A percentile compares a stretch with the other conserved stretches of the same genome.
These are phyloP conservation scores for Dothideomycetes sp. DNA, from an alignment of 2,329 filamentous ascomycete species.

Conservation along the genomic window DNA sequence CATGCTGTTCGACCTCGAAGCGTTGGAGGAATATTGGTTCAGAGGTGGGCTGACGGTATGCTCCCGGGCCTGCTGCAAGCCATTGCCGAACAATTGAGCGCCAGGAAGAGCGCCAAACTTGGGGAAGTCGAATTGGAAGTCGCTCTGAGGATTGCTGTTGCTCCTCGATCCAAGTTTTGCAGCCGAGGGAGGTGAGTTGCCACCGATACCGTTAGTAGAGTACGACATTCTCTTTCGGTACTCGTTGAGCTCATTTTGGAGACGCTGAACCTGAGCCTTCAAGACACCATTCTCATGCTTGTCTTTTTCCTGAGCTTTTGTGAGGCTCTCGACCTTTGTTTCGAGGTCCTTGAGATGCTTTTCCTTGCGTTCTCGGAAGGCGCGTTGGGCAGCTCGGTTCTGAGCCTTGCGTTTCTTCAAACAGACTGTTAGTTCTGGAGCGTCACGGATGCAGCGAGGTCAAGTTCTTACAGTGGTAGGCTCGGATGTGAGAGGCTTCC, in stretches of 20 bases:
- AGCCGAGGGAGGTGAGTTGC: conserved; percentile 35
- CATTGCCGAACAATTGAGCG: conserved; percentile 38
- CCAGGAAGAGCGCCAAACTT: conserved; percentile 71
- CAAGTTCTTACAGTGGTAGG: conserved; percentile 77
- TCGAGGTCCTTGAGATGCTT: conserved; percentile 81
- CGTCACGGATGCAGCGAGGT: neutral
- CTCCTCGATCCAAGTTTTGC: conserved; percentile 19
- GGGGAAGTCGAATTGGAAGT: conserved; percentile 90
- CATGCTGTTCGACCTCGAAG: conserved; percentile 8
- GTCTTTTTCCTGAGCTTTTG: conserved; percentile 73
- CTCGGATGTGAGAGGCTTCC: conserved; percentile 91
- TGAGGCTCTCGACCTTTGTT: conserved; percentile 54
- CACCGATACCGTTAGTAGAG: conserved; percentile 37
- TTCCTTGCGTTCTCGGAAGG: conserved; percentile 91
- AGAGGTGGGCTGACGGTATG: conserved; percentile 4
- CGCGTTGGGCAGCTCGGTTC: conserved; percentile 83
- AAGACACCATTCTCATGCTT: conserved; percentile 80
- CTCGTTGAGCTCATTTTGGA: conserved; percentile 76
- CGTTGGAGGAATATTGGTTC: neutral
- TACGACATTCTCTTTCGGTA: conserved; percentile 79
- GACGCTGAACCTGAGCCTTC: conserved; percentile 76
- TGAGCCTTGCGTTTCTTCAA: conserved; percentile 86
- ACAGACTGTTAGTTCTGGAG: neutral
- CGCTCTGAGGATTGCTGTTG: conserved; percentile 48
- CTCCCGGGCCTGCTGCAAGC: conserved; percentile 13